Evolutionary conservation across 2,329 filamentous ascomycete genomes (phyloP).

Genomic region (Arthrobotrys conoides): DNA sequence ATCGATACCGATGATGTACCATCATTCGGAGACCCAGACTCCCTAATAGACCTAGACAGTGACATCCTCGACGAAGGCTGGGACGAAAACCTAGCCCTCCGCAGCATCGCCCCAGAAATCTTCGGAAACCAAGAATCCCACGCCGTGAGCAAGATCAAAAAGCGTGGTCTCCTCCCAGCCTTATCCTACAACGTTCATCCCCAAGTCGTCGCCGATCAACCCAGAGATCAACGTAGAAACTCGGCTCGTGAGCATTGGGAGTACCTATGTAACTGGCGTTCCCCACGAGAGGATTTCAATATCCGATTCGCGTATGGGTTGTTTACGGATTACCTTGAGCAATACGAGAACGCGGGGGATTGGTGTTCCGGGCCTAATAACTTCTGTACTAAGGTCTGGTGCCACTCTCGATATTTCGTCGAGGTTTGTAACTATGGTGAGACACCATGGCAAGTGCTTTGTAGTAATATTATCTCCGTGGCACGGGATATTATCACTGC

Average conservation of each 20-base stretch:
- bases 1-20: not conserved
- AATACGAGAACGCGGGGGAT: not conserved
- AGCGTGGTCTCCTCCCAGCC: not conserved
- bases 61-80: conserved; percentile 2
- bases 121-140: not conserved
- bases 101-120: not conserved
- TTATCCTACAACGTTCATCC: conserved; percentile 44
- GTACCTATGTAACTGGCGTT: conserved; percentile 53
- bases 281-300: conserved; percentile 12
- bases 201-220: conserved; percentile 15
- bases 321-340: not conserved
- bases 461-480: conserved; percentile 14
- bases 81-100: conserved; percentile 33
- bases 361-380: conserved; percentile 40
- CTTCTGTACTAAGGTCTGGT: conserved; percentile 45
- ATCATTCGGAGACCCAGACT: not conserved
- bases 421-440: conserved; percentile 38
- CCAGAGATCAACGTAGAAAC: conserved; percentile 30
- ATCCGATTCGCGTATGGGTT: not conserved
- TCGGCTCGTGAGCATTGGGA: conserved; percentile 37
- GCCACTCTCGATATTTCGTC: conserved; percentile 8
- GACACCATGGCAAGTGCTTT: conserved; percentile 33
- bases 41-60: not conserved
- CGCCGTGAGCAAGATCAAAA: not conserved
- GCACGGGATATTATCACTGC: conserved; percentile 39